These are phyloP conservation scores for Rhodocollybia butyracea DNA, from an alignment of 768 basidiomycete genomes.

Conservation along the genomic window DNA sequence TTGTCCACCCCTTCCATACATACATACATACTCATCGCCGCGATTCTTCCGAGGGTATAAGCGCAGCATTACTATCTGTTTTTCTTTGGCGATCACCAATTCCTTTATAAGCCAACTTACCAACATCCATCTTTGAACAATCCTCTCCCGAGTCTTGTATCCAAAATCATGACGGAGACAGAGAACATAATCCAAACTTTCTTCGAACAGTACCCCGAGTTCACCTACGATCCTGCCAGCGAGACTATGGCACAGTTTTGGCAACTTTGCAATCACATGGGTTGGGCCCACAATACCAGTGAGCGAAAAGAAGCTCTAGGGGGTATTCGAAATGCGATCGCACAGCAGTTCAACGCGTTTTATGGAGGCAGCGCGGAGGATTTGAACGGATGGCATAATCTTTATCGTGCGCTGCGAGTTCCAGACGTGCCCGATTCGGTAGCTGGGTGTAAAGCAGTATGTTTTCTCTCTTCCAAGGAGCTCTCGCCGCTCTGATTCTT, in stretches of 20 bases:
- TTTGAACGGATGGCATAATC: not conserved
- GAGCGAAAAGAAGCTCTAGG: not conserved
- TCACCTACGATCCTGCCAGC: not conserved
- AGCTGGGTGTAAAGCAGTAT: constrained; percentile 5
- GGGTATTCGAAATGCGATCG: constrained; percentile 8
- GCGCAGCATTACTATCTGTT: too few species aligned
- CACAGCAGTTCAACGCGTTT: constrained; percentile 6
- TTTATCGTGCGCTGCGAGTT: not conserved
- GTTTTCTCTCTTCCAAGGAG: not conserved
- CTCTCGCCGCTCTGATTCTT: not conserved
- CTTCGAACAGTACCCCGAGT: not conserved
- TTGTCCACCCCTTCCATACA: too few species aligned
- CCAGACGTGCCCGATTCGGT: not conserved
- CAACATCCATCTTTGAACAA: too few species aligned
- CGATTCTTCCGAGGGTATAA: too few species aligned
- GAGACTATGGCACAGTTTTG: constrained; percentile 10
- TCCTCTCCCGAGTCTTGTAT: too few species aligned
- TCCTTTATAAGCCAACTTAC: too few species aligned
- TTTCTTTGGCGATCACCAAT: too few species aligned
- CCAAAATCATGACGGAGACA: too few species aligned
- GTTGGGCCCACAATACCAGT: not conserved
- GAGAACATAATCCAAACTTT: not conserved
- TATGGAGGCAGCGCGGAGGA: constrained; percentile 1
- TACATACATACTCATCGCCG: too few species aligned
- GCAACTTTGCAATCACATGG: not conserved